Percentiles rank a stretch among this genome's conserved stretches.
Conservation (phyloP, 805 yeast genomes). For the Scheffersomyces spartinae region DNA sequence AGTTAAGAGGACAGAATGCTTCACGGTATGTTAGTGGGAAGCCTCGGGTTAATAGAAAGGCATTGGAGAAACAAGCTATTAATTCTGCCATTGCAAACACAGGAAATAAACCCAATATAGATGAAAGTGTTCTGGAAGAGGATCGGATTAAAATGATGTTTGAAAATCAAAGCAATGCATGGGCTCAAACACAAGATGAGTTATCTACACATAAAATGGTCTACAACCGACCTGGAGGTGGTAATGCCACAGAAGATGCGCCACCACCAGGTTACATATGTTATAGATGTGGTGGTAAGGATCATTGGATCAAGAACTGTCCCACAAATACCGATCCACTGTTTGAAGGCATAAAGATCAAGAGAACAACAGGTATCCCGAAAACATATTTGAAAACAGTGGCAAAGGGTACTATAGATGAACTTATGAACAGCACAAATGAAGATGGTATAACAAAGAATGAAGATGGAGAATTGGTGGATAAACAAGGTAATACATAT, state of each 20-base stretch:
- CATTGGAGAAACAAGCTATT: conserved; percentile 6
- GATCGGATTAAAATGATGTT: conserved; percentile 87
- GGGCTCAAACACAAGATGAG: conserved; percentile 90
- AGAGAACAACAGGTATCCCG: conserved; percentile 96
- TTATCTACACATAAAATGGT: conserved; percentile 81
- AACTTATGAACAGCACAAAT: conserved; percentile 28
- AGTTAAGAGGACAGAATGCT: conserved; percentile 43
- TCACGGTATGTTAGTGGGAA: conserved; percentile 63
- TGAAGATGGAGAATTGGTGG: conserved; percentile 33
- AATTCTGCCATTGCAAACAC: conserved; percentile 6
- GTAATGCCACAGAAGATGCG: conserved; percentile 43
- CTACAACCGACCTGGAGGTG: conserved; percentile 29
- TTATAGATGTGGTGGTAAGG: conserved; percentile 90
- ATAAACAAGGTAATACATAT: conserved; percentile 42
- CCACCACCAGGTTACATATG: conserved; percentile 97
- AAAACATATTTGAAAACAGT: conserved; percentile 80
- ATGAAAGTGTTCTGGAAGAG: conserved; percentile 56
- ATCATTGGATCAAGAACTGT: conserved; percentile 93
- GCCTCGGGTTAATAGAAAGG: conserved; percentile 36
- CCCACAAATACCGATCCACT: conserved; percentile 90
- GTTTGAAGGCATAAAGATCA: conserved; percentile 85
- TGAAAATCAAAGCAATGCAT: conserved; percentile 83
- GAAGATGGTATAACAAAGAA: conserved; percentile 20
- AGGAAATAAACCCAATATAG: conserved; percentile 13
- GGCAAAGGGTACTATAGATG: conserved; percentile 59